These are phyloP conservation scores for Amyloporia xantha DNA, from an alignment of 768 basidiomycete genomes.

Conservation along the genomic window DNA sequence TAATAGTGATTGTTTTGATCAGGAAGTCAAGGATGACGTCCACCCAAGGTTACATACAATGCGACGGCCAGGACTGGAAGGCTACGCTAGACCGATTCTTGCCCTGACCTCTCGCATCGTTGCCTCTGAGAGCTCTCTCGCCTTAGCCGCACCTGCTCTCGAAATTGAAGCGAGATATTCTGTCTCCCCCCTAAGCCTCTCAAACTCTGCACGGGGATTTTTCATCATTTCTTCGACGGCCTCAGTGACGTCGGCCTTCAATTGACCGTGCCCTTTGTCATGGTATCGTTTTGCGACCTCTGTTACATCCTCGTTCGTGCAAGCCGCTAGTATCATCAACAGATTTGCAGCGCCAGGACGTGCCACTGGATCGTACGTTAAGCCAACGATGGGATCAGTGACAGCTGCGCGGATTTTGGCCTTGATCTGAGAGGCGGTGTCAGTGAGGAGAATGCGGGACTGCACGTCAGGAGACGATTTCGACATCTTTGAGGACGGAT, in stretches of 20 bases:
- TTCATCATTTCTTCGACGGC: constrained; percentile 64
- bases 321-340: constrained; percentile 73
- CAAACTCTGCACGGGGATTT: constrained; percentile 63
- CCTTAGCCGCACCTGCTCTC: constrained; percentile 53
- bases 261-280: constrained; percentile 49
- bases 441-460: constrained; percentile 85
- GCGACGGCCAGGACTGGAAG: too few relatives aligned
- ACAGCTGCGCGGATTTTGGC: constrained; percentile 75
- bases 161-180: constrained; percentile 60
- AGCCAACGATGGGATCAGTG: constrained; percentile 71
- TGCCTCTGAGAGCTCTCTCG: constrained; percentile 48
- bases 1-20: too few relatives aligned
- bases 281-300: constrained; percentile 45
- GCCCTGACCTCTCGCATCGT: constrained; percentile 66
- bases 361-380: constrained; percentile 74
- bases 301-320: constrained; percentile 40
- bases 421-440: constrained; percentile 51
- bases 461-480: constrained; percentile 76
- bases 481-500: constrained; percentile 89
- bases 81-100: constrained; percentile 53
- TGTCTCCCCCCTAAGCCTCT: constrained; percentile 51
- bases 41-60: too few relatives aligned
- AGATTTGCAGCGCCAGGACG: constrained; percentile 85
- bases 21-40: too few relatives aligned
- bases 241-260: constrained; percentile 73